Percentiles rank a stretch among this genome's conserved stretches.
Evolutionary conservation across 164 flowering plant genomes (phyloP).

Genomic region (Aristolochia contorta): DNA sequence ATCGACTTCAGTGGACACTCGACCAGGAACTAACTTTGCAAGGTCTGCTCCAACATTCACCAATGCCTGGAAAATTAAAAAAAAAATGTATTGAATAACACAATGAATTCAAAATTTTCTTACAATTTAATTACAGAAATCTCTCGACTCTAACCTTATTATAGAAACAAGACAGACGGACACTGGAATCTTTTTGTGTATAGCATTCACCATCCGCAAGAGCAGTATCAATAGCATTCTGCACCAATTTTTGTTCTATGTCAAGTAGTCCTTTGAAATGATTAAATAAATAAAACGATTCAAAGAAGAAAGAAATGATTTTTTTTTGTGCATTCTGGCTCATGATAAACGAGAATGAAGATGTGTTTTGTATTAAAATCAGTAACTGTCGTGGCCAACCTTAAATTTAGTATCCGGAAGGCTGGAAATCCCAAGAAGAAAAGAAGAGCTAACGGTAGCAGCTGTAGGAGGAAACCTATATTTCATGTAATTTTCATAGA

Average conservation of each 20-base stretch:
- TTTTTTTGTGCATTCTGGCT: background rate
- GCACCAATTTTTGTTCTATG: slow-evolving; percentile 2
- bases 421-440: slow-evolving; percentile 76
- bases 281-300: background rate
- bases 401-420: slow-evolving; percentile 86
- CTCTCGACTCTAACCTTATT: slow-evolving; percentile 43
- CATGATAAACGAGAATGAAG: background rate
- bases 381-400: slow-evolving; percentile 24
- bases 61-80: slow-evolving; percentile 57
- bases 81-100: background rate
- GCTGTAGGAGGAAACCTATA: slow-evolving; percentile 95
- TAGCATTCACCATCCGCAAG: slow-evolving; percentile 66
- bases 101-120: background rate
- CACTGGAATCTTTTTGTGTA: slow-evolving; percentile 36
- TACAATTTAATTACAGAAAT: no score
- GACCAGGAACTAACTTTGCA: slow-evolving; percentile 89
- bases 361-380: background rate
- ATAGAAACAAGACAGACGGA: slow-evolving; percentile 60
- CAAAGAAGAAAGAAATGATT: background rate
- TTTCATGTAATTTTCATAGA: background rate
- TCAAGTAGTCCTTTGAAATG: background rate
- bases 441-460: slow-evolving; percentile 88
- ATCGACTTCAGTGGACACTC: slow-evolving; percentile 99
- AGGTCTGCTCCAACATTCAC: slow-evolving; percentile 90
- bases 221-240: slow-evolving; percentile 92